A percentile compares a stretch with the other conserved stretches of the same genome.
Evolutionary conservation across 2,329 filamentous ascomycete genomes (phyloP).

Genomic region (Alternaria triticina): DNA sequence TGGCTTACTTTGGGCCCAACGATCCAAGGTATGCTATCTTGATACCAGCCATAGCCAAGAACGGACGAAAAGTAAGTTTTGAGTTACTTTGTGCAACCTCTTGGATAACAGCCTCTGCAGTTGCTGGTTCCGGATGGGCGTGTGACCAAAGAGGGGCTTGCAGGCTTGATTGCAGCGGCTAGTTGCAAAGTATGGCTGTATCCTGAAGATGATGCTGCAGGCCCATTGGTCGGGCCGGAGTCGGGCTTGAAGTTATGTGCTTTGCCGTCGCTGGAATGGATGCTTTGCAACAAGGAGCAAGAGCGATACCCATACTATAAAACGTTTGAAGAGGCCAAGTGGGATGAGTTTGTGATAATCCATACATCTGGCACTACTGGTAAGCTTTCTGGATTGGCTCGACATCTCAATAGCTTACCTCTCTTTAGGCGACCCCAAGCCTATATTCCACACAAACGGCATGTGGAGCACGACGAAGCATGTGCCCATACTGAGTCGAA

Average conservation of each 20-base stretch:
- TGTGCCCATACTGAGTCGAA: constrained; percentile 1
- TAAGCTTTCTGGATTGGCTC: neutral
- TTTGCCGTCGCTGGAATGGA: neutral
- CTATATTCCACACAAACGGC: neutral
- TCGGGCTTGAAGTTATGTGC: neutral
- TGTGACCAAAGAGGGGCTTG: neutral
- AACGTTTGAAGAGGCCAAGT: constrained; percentile 18
- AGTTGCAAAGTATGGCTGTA: neutral
- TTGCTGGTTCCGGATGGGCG: neutral
- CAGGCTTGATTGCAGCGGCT: neutral
- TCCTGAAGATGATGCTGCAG: neutral
- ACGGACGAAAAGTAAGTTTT: neutral
- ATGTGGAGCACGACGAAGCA: neutral
- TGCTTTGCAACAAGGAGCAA: neutral
- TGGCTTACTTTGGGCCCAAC: constrained; percentile 23
- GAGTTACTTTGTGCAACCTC: neutral
- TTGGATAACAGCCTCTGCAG: neutral
- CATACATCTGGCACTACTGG: constrained; percentile 29
- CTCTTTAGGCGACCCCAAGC: neutral
- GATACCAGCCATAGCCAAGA: neutral
- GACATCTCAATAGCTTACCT: neutral
- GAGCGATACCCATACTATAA: constrained; percentile 14
- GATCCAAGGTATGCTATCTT: constrained; percentile 1
- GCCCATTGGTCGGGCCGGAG: neutral
- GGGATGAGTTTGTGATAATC: constrained; percentile 21